Evolutionary conservation across 176 grass and related monocot genomes (phyloP).

Genomic region (sorghum (Sorghum bicolor)): Sorghum_bicolor_NCBIv3 NC_012879.2:57858501-57859000

Average conservation of each 20-base stretch:
- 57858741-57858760: conserved; percentile 75
- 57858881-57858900: conserved; percentile 84
- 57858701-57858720: not conserved
- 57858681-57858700: not conserved
- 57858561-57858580: not conserved
- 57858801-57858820: conserved; percentile 42
- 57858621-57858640: not conserved
- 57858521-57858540: not conserved
- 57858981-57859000: not conserved
- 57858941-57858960: not conserved
- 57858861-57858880: conserved; percentile 79
- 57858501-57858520: not conserved
- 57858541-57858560: not conserved
- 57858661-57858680: not conserved
- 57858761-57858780: conserved; percentile 79
- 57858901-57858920: conserved; percentile 19
- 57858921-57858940: not conserved
- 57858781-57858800: conserved; percentile 74
- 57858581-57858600: not conserved
- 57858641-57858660: not conserved
- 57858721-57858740: not conserved
- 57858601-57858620: not conserved
- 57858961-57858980: not conserved
- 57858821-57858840: conserved; percentile 77
- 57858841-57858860: conserved; percentile 71